These are phyloP conservation scores for Suillus subluteus DNA, from an alignment of 768 basidiomycete genomes.

Conservation along the genomic window DNA sequence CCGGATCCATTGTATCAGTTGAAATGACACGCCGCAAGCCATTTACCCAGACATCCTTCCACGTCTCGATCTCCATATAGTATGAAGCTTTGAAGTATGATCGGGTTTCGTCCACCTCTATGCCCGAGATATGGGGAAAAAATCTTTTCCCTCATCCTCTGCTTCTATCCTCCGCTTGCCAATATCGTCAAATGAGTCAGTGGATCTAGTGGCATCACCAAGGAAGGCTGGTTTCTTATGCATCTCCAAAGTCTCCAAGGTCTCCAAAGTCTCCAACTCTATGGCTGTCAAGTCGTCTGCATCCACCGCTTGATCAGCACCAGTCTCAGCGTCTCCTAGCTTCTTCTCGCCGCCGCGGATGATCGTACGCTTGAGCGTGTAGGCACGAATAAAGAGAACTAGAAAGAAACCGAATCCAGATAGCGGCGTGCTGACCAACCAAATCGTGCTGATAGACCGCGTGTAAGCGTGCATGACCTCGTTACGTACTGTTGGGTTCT, in stretches of 20 bases:
- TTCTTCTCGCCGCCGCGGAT: slow-evolving; percentile 18
- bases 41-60: no score
- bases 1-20: no score
- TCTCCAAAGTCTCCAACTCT: background rate
- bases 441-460: slow-evolving; percentile 41
- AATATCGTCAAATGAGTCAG: slow-evolving; percentile 8
- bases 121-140: background rate
- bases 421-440: slow-evolving; percentile 41
- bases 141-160: background rate
- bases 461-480: slow-evolving; percentile 42
- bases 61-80: no score
- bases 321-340: slow-evolving; percentile 36
- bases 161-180: slow-evolving; percentile 3
- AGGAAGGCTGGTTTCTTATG: background rate
- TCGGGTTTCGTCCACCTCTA: background rate
- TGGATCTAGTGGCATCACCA: slow-evolving; percentile 11
- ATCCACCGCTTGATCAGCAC: background rate
- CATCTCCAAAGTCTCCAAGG: background rate
- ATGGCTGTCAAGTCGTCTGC: slow-evolving; percentile 3
- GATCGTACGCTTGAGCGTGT: slow-evolving; percentile 37
- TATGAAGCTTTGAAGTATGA: no score
- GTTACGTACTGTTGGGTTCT: slow-evolving; percentile 35
- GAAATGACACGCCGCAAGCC: no score
- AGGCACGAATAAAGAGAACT: slow-evolving; percentile 37
- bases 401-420: slow-evolving; percentile 36